Evolutionary conservation across 176 grass and related monocot genomes (phyloP).

Genomic region (Pontederia paniculata): DNA sequence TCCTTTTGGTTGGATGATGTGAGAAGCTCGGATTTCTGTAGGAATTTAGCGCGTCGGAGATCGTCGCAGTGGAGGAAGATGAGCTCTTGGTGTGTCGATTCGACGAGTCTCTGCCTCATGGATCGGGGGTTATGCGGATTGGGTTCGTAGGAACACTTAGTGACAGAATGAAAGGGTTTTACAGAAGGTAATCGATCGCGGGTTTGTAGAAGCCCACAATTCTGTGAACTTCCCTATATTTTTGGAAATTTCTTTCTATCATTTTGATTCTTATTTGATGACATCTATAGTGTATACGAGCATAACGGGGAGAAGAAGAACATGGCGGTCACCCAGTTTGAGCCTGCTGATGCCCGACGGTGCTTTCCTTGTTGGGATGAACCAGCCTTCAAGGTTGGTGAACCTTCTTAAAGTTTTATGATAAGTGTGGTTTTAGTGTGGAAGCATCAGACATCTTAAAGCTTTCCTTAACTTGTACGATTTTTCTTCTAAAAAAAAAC

Average conservation of each 20-base stretch:
- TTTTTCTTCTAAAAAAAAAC: too few species aligned
- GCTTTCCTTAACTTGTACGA: too few species aligned
- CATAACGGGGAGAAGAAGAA: constrained; percentile 85
- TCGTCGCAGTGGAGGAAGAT: constrained; percentile 53
- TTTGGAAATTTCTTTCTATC: constrained; percentile 5
- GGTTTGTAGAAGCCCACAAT: neutral
- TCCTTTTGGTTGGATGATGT: neutral
- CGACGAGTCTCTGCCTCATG: constrained; percentile 47
- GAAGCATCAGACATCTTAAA: too few species aligned
- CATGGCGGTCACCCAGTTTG: constrained; percentile 97
- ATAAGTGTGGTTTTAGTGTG: too few species aligned
- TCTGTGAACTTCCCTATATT: neutral
- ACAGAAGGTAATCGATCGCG: constrained; percentile 50
- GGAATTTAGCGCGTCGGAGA: constrained; percentile 45
- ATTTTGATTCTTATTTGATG: constrained; percentile 3
- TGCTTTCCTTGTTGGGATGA: constrained; percentile 99
- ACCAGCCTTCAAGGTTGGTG: constrained; percentile 67
- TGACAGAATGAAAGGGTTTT: constrained; percentile 96
- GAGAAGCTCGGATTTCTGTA: constrained; percentile 18
- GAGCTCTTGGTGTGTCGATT: constrained; percentile 73
- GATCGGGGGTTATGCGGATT: constrained; percentile 50
- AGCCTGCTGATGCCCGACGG: constrained; percentile 65
- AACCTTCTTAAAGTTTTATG: neutral
- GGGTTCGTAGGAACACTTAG: constrained; percentile 60
- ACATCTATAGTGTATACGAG: constrained; percentile 50